Evolutionary conservation across 768 basidiomycete species (phyloP).

Genomic region (Mycena galericulata): DNA sequence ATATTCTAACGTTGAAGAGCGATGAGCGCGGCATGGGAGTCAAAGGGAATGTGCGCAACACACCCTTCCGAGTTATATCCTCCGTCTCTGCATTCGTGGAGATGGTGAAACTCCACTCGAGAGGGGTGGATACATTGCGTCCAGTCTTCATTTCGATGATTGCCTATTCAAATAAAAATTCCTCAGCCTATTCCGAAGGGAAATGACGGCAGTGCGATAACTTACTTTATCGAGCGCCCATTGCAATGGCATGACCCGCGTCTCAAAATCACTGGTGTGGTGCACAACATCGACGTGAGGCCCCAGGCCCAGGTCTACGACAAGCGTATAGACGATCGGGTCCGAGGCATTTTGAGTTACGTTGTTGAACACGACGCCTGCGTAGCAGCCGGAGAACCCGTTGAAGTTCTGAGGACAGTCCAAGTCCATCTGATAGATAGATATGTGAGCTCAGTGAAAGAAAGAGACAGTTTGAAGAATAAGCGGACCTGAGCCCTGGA

Average conservation of each 20-base stretch:
- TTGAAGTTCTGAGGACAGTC: constrained; percentile 66
- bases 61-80: neutral
- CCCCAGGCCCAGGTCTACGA: constrained; percentile 58
- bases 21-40: too few relatives aligned
- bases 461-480: neutral
- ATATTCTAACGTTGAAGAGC: neutral
- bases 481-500: constrained; percentile 51
- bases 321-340: constrained; percentile 60
- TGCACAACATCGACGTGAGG: constrained; percentile 57
- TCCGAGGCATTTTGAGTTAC: constrained; percentile 44
- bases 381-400: constrained; percentile 60
- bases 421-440: neutral
- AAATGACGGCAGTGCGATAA: neutral
- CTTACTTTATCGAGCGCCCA: constrained; percentile 63
- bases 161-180: neutral
- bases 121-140: neutral
- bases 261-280: constrained; percentile 61
- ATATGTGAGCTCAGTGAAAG: neutral
- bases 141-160: neutral
- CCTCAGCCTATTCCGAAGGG: neutral
- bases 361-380: constrained; percentile 57
- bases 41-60: neutral
- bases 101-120: neutral
- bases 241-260: constrained; percentile 61
- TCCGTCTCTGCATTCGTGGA: neutral